These are phyloP conservation scores for Penicillium sp. DNA, from an alignment of 2,329 filamentous ascomycete species.

Conservation along the genomic window DNA sequence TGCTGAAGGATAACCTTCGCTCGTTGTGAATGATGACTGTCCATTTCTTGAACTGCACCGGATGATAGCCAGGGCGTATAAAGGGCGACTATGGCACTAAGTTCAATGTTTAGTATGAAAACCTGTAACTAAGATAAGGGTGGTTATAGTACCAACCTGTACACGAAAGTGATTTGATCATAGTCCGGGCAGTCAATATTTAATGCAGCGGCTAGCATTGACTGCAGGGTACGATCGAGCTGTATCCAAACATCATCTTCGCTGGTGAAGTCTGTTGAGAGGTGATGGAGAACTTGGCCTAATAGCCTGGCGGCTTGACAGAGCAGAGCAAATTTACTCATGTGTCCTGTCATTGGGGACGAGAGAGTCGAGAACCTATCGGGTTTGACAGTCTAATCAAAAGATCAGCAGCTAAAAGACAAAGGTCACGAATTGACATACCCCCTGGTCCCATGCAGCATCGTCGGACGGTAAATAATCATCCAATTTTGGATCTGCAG, in stretches of 20 bases:
- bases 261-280: slow-evolving; percentile 7
- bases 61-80: neutral
- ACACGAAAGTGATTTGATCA: slow-evolving; percentile 27
- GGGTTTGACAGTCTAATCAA: slow-evolving; percentile 2
- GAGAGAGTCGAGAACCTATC: slow-evolving; percentile 18
- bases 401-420: neutral
- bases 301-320: slow-evolving; percentile 15
- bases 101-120: too few relatives aligned
- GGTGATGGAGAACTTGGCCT: slow-evolving; percentile 13
- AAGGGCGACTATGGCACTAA: neutral
- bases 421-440: neutral
- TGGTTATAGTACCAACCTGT: slow-evolving; percentile 15
- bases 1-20: neutral
- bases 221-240: slow-evolving; percentile 23
- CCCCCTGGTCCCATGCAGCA: neutral
- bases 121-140: too few relatives aligned
- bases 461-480: slow-evolving; percentile 17
- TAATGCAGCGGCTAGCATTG: slow-evolving; percentile 23
- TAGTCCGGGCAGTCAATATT: slow-evolving; percentile 19
- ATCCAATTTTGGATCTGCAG: slow-evolving; percentile 21
- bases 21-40: neutral
- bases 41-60: neutral
- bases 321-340: slow-evolving; percentile 26
- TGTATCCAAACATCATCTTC: slow-evolving; percentile 3
- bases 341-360: slow-evolving; percentile 24